Evolutionary conservation across 306 rosid genomes (phyloP), one percentile per base, ranked within the genome.

Genomic region (Crotalaria pallida): DNA sequence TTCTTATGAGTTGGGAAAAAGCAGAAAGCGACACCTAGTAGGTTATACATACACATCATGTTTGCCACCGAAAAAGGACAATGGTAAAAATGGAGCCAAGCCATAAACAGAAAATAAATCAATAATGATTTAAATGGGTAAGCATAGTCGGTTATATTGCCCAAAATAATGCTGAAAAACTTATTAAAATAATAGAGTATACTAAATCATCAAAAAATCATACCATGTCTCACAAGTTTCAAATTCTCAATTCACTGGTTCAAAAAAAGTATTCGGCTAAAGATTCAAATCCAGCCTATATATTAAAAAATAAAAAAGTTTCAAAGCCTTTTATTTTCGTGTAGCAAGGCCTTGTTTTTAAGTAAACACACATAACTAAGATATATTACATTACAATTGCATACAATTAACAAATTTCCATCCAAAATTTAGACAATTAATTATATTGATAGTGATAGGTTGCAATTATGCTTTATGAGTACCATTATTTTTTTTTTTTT

Each of bases 1-100:
- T 66, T 77, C 79, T 51, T 49, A 27, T 48, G 45, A 65, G 31
- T 56, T 69, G 18, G 50, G 78, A 13, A 55, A 72, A 73, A 68
- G 70, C 10, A 77, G 60, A 77, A 50, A 48, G 61, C 2, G 62
- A 49, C 75, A 69, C 33, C 45, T 73, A 21, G 47, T 69, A 57
- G 76, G 69, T 67, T 27, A 65, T 36, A 41, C 49, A 18, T 58
- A 58, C 8, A 47, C 67, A 77, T 61, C 69, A 77, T 27, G 70
- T 62, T 67, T 61, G 66, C 67, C 69, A 71, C 62, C 36, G 5
- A 55, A 36, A 55, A 76, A 6, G 40, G 48, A 49, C 19, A 65
- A 52, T 15, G 19, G 21, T 40, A 22, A 57, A 11, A 71, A 49
- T 40, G 34, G 33, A 56, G 21, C 60, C 47, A 15, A 60, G 24